Base-by-base conservation (phyloP, 108 stramenopile genomes). In the Discostella stelligeroides region DNA sequence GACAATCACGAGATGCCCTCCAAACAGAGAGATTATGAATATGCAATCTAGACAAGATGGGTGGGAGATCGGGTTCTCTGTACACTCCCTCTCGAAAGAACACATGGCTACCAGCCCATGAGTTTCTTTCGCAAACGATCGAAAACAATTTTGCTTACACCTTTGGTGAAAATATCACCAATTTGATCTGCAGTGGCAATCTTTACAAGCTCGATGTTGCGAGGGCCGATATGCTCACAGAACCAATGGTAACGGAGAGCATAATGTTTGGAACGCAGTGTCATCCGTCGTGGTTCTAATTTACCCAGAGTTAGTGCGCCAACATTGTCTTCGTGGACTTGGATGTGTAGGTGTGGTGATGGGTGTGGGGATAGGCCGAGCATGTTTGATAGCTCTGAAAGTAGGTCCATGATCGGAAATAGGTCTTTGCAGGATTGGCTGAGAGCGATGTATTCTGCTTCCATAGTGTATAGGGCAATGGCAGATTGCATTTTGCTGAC, bases 191-290 rank as follows among this genome's bases (percentile, higher is more conserved):
- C 34, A 37, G 55, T 56, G 37, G 13, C 30, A 17, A 38, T 56
- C 37, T 37, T 56, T 14, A 56, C 17, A 17, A 56, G 17, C n/a
- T 56, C 8, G 7, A 54, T 54, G 27, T 6, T 0, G 1, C 25
- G 24, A 5, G 46, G 23, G 12, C 23, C 56, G 0, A 82, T 30
- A 15, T 83, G 67, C 14, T 47, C 34, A 23, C 72, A 65, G 41
- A 87, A 87, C 77, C 76, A 85, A 41, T 85, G 84, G 17, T 68
- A 70, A 38, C 82, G 83, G 24, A 83, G 55, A 2, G 81, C 86
- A 61, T 76, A 81, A 43, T 77, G 71, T 55, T 79, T 78, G 2
- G 76, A 75, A 21, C 83, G 67, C 4, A 81, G 81, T 37, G 86
- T 87, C 17, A 73, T 56, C 20, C 50, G 64, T 0, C 2, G 53